Evolutionary conservation across 2,329 filamentous ascomycete species (phyloP).

Genomic region (Elsinoe necatrix): DNA sequence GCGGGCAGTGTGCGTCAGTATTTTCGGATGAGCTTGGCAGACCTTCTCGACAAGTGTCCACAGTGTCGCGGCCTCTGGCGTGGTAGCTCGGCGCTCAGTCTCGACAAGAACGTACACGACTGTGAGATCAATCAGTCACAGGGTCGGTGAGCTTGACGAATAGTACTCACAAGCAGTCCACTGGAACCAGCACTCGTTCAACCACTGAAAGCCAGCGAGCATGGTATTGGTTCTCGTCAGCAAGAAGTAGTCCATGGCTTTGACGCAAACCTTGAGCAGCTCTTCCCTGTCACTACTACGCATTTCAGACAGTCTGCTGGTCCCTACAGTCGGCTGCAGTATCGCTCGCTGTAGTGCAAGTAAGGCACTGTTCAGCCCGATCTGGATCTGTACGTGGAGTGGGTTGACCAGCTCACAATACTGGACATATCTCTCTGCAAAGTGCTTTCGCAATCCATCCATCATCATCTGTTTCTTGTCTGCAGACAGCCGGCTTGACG

Average conservation of each 20-base stretch:
- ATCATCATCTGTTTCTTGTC: neutral
- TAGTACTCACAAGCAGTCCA: conserved; percentile 16
- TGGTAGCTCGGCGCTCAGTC: neutral
- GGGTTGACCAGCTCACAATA: conserved; percentile 18
- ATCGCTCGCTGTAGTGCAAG: conserved; percentile 12
- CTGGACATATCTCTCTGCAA: conserved; percentile 16
- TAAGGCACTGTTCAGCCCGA: conserved; percentile 11
- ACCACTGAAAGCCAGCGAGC: conserved; percentile 14
- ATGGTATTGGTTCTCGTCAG: neutral
- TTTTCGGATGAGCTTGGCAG: neutral
- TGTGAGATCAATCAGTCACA: neutral
- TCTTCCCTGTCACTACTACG: neutral
- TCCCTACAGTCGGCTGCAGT: conserved; percentile 7
- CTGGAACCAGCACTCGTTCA: conserved; percentile 15
- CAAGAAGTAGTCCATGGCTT: conserved; percentile 15
- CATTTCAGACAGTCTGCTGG: neutral
- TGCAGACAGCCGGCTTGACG: conserved; percentile 1
- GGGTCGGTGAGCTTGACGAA: neutral
- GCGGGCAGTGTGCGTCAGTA: neutral
- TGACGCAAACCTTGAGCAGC: conserved; percentile 5
- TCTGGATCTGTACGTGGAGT: conserved; percentile 13
- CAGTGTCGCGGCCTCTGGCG: neutral
- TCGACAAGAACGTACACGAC: conserved; percentile 17
- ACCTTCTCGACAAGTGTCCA: conserved; percentile 1
- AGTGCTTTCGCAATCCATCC: conserved; percentile 6